phyloP scores from a whole-genome alignment of 768 basidiomycete genomes.

The Mycena latifolia region DNA sequence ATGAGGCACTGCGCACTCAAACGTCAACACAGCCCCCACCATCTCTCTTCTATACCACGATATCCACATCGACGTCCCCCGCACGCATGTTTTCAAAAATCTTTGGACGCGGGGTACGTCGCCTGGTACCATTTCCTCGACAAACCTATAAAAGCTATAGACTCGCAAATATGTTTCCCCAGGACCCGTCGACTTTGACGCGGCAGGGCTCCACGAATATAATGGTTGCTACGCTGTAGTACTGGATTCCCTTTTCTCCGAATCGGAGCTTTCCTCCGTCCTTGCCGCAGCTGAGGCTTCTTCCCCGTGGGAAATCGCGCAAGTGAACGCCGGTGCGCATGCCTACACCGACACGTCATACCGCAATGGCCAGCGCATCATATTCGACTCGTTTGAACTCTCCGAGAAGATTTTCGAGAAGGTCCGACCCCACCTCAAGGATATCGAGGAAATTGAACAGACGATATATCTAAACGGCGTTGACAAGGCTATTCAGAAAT shows the following conservation, averaged over 20 bases:
- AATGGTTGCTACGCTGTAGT: slow-evolving; percentile 32
- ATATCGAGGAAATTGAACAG: slow-evolving; percentile 31
- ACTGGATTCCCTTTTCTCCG: slow-evolving; percentile 24
- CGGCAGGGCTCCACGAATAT: slow-evolving; percentile 24
- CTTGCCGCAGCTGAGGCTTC: slow-evolving; percentile 17
- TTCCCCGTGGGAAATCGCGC: slow-evolving; percentile 27
- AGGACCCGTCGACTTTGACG: slow-evolving; percentile 27
- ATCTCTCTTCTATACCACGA: too few species aligned
- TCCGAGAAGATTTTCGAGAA: slow-evolving; percentile 25
- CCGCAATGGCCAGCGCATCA: slow-evolving; percentile 34
- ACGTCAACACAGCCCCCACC: too few species aligned
- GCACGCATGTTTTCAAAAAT: slow-evolving; percentile 9
- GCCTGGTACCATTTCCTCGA: too few species aligned
- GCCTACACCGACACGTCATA: slow-evolving; percentile 25
- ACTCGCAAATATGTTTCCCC: slow-evolving; percentile 9
- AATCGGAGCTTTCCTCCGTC: slow-evolving; percentile 7
- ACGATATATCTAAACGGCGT: neutral
- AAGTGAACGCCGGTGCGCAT: slow-evolving; percentile 23
- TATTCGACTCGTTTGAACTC: slow-evolving; percentile 30
- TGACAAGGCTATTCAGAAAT: slow-evolving; percentile 27
- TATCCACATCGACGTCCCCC: too few species aligned
- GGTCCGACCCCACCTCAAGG: slow-evolving; percentile 26
- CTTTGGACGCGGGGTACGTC: neutral
- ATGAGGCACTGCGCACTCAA: too few species aligned
- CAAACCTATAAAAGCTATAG: too few species aligned